phyloP scores from a whole-genome alignment of 768 basidiomycete genomes.

The Tricholoma terreum region DNA sequence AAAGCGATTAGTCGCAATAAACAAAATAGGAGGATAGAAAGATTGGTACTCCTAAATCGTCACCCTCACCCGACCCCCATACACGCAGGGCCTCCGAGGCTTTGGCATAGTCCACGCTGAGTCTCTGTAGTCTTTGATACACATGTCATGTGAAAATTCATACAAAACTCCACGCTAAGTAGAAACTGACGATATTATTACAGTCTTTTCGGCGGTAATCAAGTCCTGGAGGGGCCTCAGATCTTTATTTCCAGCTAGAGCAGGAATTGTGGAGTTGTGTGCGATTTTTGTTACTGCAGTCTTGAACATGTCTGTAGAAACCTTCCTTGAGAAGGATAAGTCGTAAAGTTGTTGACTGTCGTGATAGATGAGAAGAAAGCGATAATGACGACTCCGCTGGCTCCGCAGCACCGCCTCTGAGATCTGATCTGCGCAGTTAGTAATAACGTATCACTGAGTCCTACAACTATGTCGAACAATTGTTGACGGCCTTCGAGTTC shows the following conservation, averaged over 20 bases:
- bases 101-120: conserved; percentile 62
- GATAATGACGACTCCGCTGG: no score
- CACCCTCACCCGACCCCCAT: conserved; percentile 81
- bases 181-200: conserved; percentile 63
- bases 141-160: neutral
- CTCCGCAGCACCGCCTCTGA: no score
- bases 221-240: conserved; percentile 81
- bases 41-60: conserved; percentile 67
- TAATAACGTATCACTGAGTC: no score
- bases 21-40: conserved; percentile 4
- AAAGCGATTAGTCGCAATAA: neutral
- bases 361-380: no score
- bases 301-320: conserved; percentile 59
- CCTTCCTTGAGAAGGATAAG: no score
- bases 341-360: no score
- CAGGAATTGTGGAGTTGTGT: conserved; percentile 82
- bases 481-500: no score
- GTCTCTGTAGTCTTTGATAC: conserved; percentile 55
- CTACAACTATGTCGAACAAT: no score
- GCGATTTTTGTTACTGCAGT: conserved; percentile 79
- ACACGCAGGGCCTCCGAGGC: conserved; percentile 67
- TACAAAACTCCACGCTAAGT: conserved; percentile 2
- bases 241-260: conserved; percentile 69
- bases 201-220: conserved; percentile 84
- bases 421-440: no score